phyloP scores from a whole-genome alignment of 2,329 filamentous ascomycete genomes.

The Epichloe gansuensis region DNA sequence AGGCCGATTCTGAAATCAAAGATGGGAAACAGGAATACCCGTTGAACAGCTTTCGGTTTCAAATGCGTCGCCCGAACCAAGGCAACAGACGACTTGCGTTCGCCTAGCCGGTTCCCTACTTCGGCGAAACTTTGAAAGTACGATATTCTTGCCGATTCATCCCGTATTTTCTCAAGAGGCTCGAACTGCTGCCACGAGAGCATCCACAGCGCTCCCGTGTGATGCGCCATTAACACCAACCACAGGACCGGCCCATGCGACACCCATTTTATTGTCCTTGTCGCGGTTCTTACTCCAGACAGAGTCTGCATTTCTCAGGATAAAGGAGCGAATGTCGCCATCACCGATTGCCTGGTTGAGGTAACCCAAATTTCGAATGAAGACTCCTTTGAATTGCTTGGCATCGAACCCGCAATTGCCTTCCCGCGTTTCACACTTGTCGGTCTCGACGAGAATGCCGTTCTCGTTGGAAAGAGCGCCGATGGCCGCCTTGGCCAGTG shows the following conservation, averaged over 20 bases:
- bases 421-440: conserved; percentile 20
- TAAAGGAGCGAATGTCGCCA: conserved; percentile 36
- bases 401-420: conserved; percentile 33
- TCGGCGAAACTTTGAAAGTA: no score
- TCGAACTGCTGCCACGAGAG: conserved; percentile 46
- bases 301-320: conserved; percentile 48
- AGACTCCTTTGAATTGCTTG: conserved; percentile 61
- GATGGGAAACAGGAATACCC: no score
- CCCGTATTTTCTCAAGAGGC: conserved; percentile 15
- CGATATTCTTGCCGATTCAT: neutral
- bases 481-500: conserved; percentile 42
- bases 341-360: conserved; percentile 39
- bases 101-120: no score
- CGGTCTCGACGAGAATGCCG: conserved; percentile 31
- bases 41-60: neutral
- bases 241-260: conserved; percentile 53
- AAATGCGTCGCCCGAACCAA: neutral
- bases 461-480: conserved; percentile 27
- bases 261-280: conserved; percentile 37
- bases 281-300: conserved; percentile 51
- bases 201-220: conserved; percentile 54
- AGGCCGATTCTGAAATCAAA: neutral
- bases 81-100: no score
- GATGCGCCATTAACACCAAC: conserved; percentile 38
- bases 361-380: conserved; percentile 49